A percentile compares a stretch with the other conserved stretches of the same genome.
phyloP scores from a whole-genome alignment of 192 early-diverging fungal species.

The Entomortierella lignicola region DNA sequence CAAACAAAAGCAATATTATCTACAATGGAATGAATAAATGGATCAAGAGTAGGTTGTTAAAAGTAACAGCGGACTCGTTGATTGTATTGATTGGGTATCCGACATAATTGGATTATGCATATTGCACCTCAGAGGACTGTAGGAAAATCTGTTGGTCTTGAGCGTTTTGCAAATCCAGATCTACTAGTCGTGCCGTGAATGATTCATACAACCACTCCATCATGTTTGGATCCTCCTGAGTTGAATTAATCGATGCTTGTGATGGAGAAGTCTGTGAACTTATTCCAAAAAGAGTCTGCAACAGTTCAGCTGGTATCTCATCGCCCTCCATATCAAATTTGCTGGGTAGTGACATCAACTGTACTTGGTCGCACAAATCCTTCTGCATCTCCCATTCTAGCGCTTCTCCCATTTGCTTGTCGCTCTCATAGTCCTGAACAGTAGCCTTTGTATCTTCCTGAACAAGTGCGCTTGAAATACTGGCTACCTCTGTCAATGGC shows the following conservation, averaged over 20 bases:
- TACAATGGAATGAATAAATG: too few species aligned
- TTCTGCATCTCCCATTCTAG: slow-evolving; percentile 35
- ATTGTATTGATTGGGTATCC: too few species aligned
- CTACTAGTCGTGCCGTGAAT: slow-evolving; percentile 28
- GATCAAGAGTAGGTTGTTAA: too few species aligned
- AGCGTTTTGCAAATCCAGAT: slow-evolving; percentile 11
- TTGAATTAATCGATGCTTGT: background rate
- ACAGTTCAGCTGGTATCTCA: background rate
- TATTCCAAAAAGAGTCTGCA: background rate
- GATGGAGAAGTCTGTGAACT: background rate
- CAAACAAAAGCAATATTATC: too few species aligned
- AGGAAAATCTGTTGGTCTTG: slow-evolving; percentile 13
- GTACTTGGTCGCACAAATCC: slow-evolving; percentile 17
- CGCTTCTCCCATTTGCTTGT: slow-evolving; percentile 20
- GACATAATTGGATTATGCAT: slow-evolving; percentile 3
- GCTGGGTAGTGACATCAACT: background rate
- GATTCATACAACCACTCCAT: slow-evolving; percentile 45
- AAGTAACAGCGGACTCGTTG: too few species aligned
- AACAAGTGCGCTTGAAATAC: background rate
- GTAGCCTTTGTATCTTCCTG: slow-evolving; percentile 4
- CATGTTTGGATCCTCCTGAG: slow-evolving; percentile 26
- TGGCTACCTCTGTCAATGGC: background rate
- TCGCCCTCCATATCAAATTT: background rate
- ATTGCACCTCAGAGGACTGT: slow-evolving; percentile 24
- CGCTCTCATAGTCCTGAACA: slow-evolving; percentile 37